Conservation (phyloP, 148 eudicot species). For the Camellia sinensis region DNA sequence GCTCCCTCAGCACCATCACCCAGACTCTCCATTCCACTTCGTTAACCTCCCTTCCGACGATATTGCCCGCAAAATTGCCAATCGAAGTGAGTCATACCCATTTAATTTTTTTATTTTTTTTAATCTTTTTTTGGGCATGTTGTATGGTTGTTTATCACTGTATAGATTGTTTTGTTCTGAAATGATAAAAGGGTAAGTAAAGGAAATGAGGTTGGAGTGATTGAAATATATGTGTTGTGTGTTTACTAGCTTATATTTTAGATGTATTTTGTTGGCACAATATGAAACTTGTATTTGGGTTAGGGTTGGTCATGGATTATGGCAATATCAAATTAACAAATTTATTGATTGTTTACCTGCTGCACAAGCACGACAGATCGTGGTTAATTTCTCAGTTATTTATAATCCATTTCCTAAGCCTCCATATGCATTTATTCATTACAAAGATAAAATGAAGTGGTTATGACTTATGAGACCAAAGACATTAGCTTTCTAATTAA, state of each 20-base stretch:
- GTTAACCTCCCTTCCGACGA: slow-evolving; percentile 85
- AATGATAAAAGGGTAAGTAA: not conserved
- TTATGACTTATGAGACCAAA: not conserved
- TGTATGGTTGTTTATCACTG: not conserved
- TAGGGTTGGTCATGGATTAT: too few species aligned
- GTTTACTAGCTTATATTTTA: too few species aligned
- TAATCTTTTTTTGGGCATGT: not conserved
- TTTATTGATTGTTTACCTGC: too few species aligned
- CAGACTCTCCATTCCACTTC: slow-evolving; percentile 83
- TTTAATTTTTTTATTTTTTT: not conserved
- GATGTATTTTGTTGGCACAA: too few species aligned
- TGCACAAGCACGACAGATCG: too few species aligned
- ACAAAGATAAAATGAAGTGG: not conserved
- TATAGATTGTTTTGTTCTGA: not conserved
- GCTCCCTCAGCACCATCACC: slow-evolving; percentile 72
- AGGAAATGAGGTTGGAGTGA: not conserved
- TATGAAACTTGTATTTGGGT: too few species aligned
- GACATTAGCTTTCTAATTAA: not conserved
- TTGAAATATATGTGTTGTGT: not conserved
- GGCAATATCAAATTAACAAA: too few species aligned
- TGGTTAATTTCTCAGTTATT: too few species aligned
- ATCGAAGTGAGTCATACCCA: slow-evolving; percentile 50
- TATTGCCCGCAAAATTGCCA: slow-evolving; percentile 68
- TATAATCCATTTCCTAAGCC: too few species aligned
- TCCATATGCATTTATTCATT: too few species aligned